A percentile compares a stretch with the other conserved stretches of the same genome.
Evolutionary conservation across 83 land plant genomes (phyloP).

Genomic region (Isoetes engelmannii): DNA sequence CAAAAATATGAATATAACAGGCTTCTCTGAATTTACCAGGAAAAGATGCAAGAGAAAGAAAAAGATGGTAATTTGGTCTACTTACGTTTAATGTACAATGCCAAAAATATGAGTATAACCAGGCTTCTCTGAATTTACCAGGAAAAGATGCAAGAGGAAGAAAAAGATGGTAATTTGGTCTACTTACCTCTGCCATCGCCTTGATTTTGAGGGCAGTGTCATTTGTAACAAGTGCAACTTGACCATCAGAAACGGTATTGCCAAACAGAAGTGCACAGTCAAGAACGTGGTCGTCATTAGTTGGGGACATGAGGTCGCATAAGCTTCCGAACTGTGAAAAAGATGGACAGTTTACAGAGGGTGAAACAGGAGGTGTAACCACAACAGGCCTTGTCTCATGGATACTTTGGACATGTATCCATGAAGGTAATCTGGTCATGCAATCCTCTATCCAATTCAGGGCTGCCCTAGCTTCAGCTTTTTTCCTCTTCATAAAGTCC

Average conservation of each 20-base stretch:
- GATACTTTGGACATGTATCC: conserved; percentile 70
- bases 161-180: not conserved
- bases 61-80: too few species aligned
- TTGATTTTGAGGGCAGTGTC: conserved; percentile 81
- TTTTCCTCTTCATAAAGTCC: conserved; percentile 43
- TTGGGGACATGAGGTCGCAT: conserved; percentile 51
- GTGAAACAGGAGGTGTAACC: conserved; percentile 60
- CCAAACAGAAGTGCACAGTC: conserved; percentile 67
- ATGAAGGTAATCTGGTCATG: conserved; percentile 47
- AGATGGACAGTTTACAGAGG: conserved; percentile 9
- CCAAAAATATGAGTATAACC: too few species aligned
- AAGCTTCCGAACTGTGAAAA: conserved; percentile 24
- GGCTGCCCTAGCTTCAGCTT: conserved; percentile 27
- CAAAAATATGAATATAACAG: not conserved
- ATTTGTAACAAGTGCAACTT: conserved; percentile 57
- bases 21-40: too few species aligned
- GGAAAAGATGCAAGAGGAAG: too few species aligned
- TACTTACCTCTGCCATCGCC: conserved; percentile 92
- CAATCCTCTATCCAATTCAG: conserved; percentile 68
- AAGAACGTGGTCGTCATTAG: conserved; percentile 81
- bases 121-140: too few species aligned
- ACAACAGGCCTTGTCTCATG: conserved; percentile 27
- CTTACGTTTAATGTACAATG: conserved; percentile 48
- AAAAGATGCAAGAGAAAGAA: too few species aligned
- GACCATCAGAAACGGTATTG: conserved; percentile 36